phyloP scores from a whole-genome alignment of 441 rosid genomes.

The Brassica hybrid region DNA sequence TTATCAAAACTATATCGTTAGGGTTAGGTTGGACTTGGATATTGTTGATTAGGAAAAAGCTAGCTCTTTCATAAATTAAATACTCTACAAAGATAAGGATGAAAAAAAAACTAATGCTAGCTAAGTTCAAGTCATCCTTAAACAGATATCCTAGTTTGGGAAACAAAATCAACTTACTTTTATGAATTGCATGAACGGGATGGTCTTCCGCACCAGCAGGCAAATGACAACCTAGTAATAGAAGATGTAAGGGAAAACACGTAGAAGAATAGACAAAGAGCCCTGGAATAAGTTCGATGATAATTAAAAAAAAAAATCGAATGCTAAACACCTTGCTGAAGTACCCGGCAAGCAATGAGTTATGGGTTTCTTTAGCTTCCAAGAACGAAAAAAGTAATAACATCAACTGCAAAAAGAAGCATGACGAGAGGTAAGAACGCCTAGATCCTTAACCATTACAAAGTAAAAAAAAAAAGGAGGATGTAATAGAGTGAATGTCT shows the following conservation, averaged over 20 bases:
- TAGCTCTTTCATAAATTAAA: constrained; percentile 9
- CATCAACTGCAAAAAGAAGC: constrained; percentile 62
- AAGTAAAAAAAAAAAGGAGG: constrained; percentile 1
- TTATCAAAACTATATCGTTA: neutral
- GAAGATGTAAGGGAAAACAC: constrained; percentile 27
- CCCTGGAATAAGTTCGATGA: neutral
- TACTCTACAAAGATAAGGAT: neutral
- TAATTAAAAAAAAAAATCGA: constrained; percentile 18
- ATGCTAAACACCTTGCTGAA: constrained; percentile 68
- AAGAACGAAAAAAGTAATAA: constrained; percentile 67
- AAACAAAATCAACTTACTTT: constrained; percentile 53
- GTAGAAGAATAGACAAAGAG: neutral
- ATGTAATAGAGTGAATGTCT: constrained; percentile 27
- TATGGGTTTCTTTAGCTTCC: constrained; percentile 58
- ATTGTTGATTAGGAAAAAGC: constrained; percentile 28
- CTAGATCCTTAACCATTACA: neutral
- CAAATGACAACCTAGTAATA: constrained; percentile 71
- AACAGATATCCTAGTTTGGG: neutral
- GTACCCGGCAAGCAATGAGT: constrained; percentile 70
- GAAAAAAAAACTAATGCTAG: constrained; percentile 4
- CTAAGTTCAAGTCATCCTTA: constrained; percentile 23
- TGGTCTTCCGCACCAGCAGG: constrained; percentile 69
- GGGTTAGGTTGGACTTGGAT: constrained; percentile 9
- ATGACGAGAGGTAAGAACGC: constrained; percentile 31
- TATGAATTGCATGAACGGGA: constrained; percentile 66